Percentiles rank a stretch among this genome's conserved stretches.
Conservation (phyloP, 2,329 filamentous ascomycete species). For the Thielaviopsis euricoi region DNA sequence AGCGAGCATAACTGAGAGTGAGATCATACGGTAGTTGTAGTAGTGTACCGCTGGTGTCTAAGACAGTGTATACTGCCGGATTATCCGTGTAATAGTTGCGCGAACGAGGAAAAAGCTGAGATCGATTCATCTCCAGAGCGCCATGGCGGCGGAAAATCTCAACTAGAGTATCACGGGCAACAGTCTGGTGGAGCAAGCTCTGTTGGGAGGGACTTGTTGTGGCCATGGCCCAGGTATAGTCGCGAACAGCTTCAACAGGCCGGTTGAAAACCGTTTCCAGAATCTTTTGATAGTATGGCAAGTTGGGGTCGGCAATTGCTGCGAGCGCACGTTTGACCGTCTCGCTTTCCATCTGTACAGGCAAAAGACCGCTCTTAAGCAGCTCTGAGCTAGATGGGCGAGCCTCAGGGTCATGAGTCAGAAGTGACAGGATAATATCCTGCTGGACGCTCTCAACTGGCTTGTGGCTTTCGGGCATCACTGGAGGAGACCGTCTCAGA, state of each 20-base stretch:
- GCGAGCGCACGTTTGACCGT: slow-evolving; percentile 71
- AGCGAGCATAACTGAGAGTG: slow-evolving; percentile 73
- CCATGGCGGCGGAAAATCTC: slow-evolving; percentile 79
- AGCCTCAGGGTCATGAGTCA: slow-evolving; percentile 68
- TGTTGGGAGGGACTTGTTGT: slow-evolving; percentile 36
- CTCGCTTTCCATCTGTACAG: slow-evolving; percentile 84
- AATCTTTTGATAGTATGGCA: slow-evolving; percentile 80
- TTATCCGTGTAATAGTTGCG: slow-evolving; percentile 54
- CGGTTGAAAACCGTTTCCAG: slow-evolving; percentile 70
- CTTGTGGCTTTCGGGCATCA: slow-evolving; percentile 58
- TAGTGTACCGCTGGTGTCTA: slow-evolving; percentile 73
- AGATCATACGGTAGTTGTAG: slow-evolving; percentile 90
- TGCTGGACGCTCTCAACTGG: slow-evolving; percentile 55
- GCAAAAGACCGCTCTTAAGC: slow-evolving; percentile 70
- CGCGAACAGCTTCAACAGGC: slow-evolving; percentile 61
- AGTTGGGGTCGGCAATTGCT: slow-evolving; percentile 64
- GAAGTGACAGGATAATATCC: slow-evolving; percentile 61
- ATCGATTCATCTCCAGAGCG: slow-evolving; percentile 63
- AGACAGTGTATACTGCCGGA: slow-evolving; percentile 47
- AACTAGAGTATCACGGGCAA: slow-evolving; percentile 58
- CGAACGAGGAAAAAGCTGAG: slow-evolving; percentile 66
- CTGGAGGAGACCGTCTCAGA: slow-evolving; percentile 50
- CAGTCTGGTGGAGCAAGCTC: slow-evolving; percentile 46
- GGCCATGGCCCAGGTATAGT: slow-evolving; percentile 62
- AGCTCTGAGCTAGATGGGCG: slow-evolving; percentile 71